Evolutionary conservation across 768 basidiomycete species (phyloP), one percentile per base, ranked within the genome.

Genomic region (Termitomyces sp.): DNA sequence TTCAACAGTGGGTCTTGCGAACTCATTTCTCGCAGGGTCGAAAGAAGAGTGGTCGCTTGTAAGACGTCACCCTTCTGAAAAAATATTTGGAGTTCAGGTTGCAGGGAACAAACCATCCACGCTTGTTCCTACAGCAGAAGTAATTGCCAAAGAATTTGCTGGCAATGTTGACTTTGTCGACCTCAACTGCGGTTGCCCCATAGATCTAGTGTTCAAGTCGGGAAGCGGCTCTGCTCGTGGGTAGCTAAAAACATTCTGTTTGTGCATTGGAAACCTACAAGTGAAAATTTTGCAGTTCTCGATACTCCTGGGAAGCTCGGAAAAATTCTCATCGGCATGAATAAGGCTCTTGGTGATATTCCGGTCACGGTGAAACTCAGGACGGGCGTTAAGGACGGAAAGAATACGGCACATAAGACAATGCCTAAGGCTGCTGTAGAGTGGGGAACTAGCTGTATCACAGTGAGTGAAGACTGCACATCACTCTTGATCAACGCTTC

Each of bases 21-120:
- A 82, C 43, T 95, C 95, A 2, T 91, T 98, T 69, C 79, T 97
- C 21, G 72, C 78, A 10, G 96, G 92, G 3, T 93, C 92, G 10
- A 89, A 87, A 57, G 91, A 94, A 65, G 96, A 99, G 71, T 98
- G 94, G 94, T 94, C 93, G 0, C 78, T 98, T 3, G 87, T 96
- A 45, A 75, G 94, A 44, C 78, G 94, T 35, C 95, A 98, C 64
- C 89, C 92, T 0, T 87, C 86, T 1, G 96, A 98, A 67, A 72
- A 73, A 42, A 87, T 77, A 7, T 99, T 98, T 66, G 97, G 97
- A 30, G 82, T 98, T 2, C 96, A 99, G 70, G 69, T 99, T 19
- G 94, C 94, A 1, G 97, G 97, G 0, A 91, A 85, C 67, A 94
- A 91, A 63, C 87, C 94, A 0, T 76, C 79, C 1, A 79, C 83